phyloP scores from a whole-genome alignment of 768 basidiomycete genomes.

The Auricularia cornea region DNA sequence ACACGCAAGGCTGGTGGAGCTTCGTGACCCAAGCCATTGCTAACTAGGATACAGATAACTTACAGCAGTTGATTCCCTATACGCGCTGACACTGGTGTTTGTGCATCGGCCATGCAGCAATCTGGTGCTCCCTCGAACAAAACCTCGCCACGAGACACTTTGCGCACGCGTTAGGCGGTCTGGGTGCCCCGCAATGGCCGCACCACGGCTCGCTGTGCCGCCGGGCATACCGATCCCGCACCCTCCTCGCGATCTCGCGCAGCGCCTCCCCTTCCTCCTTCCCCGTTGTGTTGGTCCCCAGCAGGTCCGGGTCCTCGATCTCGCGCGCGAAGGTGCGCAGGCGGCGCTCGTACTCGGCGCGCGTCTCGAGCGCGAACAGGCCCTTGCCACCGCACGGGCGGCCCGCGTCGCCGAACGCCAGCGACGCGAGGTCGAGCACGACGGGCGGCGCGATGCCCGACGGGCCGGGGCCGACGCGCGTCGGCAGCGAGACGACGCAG shows the following conservation, averaged over 20 bases:
- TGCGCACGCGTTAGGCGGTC: neutral
- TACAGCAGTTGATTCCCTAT: neutral
- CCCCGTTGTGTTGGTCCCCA: neutral
- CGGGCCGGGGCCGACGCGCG: neutral
- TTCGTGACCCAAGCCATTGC: too few relatives aligned
- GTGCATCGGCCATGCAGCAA: neutral
- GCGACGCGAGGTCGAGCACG: constrained; percentile 12
- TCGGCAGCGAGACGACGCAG: constrained; percentile 9
- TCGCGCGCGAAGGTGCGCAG: neutral
- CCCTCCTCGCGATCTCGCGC: constrained; percentile 9
- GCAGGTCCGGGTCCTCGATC: neutral
- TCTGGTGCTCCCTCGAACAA: neutral
- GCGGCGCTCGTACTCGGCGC: constrained; percentile 5
- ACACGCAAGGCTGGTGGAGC: too few relatives aligned
- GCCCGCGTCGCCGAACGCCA: constrained; percentile 16
- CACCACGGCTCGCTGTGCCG: constrained; percentile 8
- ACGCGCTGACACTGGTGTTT: neutral
- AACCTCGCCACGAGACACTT: neutral
- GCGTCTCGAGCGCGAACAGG: constrained; percentile 10
- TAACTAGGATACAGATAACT: too few relatives aligned
- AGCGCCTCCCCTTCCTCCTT: neutral
- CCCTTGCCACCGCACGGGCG: constrained; percentile 11
- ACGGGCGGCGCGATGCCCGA: neutral
- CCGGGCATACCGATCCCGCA: constrained; percentile 11
- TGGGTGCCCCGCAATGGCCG: constrained; percentile 12